Conservation (phyloP, 2,329 filamentous ascomycete species). For the Periconia macrospinosa region DNA sequence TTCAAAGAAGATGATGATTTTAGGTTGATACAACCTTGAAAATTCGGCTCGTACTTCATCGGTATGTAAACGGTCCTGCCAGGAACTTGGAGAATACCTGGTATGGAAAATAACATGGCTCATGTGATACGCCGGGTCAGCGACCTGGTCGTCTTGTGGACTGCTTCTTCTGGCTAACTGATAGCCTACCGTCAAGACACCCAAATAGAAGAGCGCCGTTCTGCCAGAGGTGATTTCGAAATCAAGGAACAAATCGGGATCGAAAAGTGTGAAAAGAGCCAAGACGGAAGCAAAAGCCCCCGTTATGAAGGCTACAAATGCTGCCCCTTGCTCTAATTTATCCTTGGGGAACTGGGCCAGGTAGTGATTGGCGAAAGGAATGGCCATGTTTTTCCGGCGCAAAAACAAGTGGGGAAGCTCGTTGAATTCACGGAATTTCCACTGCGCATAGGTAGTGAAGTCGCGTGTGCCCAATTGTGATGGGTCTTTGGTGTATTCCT, state of each 20-base stretch:
- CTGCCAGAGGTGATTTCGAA: conserved; percentile 90
- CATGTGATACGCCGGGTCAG: conserved; percentile 88
- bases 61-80: conserved; percentile 87
- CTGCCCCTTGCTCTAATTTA: conserved; percentile 82
- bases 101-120: conserved; percentile 89
- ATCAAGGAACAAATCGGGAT: conserved; percentile 85
- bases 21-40: conserved; percentile 85
- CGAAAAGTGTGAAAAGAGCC: conserved; percentile 79
- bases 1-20: conserved; percentile 87
- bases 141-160: conserved; percentile 82
- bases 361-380: conserved; percentile 88
- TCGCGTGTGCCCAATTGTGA: conserved; percentile 82
- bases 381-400: conserved; percentile 89
- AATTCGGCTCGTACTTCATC: conserved; percentile 93
- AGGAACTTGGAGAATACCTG: conserved; percentile 86
- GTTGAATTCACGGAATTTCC: conserved; percentile 99
- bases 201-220: conserved; percentile 88
- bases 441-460: conserved; percentile 91
- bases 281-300: conserved; percentile 86
- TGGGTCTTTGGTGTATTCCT: conserved; percentile 96
- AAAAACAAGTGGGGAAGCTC: conserved; percentile 91
- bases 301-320: conserved; percentile 83
- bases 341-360: conserved; percentile 96
- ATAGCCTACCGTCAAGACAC: conserved; percentile 80
- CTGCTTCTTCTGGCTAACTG: conserved; percentile 80